Evolutionary conservation across 1,284 basidiomycete species (phyloP).

Genomic region (Coniferiporia weirii): DNA sequence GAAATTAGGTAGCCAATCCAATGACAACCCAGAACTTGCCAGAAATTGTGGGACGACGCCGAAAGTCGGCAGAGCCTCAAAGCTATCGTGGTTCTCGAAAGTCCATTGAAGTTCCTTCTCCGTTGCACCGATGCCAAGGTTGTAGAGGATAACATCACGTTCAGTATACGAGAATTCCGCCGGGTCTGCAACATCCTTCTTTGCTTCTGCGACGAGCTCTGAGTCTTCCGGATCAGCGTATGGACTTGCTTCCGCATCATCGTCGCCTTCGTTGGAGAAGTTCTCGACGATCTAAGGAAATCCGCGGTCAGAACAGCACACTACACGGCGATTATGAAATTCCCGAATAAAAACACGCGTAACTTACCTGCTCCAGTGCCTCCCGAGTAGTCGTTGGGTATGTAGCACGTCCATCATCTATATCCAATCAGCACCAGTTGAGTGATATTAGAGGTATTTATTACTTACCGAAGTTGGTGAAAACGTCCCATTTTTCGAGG

Average conservation of each 20-base stretch:
- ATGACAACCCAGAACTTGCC: constrained; percentile 54
- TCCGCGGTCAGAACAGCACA: background rate
- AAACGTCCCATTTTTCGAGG: constrained; percentile 69
- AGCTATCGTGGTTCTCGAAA: constrained; percentile 86
- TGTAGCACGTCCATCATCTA: constrained; percentile 74
- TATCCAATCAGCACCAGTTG: background rate
- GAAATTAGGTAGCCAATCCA: constrained; percentile 93
- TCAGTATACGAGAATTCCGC: constrained; percentile 76
- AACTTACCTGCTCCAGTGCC: constrained; percentile 58
- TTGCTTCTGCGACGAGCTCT: constrained; percentile 77
- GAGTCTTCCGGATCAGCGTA: constrained; percentile 85
- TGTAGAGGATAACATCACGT: constrained; percentile 93
- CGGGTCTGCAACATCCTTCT: constrained; percentile 54
- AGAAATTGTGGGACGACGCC: constrained; percentile 94
- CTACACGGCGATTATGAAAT: background rate
- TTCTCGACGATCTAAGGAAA: constrained; percentile 63
- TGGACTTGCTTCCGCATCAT: constrained; percentile 36
- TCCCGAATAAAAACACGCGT: background rate
- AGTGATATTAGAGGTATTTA: background rate
- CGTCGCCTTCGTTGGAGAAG: constrained; percentile 58
- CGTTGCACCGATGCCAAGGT: constrained; percentile 93
- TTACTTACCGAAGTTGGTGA: constrained; percentile 76
- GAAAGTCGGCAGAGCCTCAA: constrained; percentile 87
- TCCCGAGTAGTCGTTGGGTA: constrained; percentile 71
- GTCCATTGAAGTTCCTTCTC: constrained; percentile 90